A percentile compares a stretch with the other conserved stretches of the same genome.
Conservation (phyloP, 805 yeast species). For the Cyberlindnera xishuangbannaensis region DNA sequence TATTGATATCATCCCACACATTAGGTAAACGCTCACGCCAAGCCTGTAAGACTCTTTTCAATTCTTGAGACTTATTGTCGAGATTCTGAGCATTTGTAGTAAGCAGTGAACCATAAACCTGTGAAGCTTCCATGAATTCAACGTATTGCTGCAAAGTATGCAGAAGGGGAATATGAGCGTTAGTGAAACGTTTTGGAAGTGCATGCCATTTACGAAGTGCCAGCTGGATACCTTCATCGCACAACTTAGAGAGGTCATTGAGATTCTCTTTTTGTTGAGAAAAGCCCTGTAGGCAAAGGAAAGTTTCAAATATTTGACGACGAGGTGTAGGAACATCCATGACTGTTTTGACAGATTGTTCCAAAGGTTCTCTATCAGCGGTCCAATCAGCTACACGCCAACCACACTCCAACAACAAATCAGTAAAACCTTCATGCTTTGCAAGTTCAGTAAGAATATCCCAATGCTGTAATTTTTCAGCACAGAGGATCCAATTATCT, state of each 20-base stretch:
- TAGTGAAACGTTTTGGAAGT: constrained; percentile 64
- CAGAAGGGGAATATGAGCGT: constrained; percentile 82
- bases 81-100: constrained; percentile 89
- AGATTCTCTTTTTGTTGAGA: constrained; percentile 86
- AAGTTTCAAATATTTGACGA: constrained; percentile 92
- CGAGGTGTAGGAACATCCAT: constrained; percentile 99
- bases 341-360: constrained; percentile 88
- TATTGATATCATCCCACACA: constrained; percentile 93
- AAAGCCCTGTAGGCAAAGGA: constrained; percentile 85
- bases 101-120: constrained; percentile 80
- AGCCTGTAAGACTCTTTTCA: constrained; percentile 89
- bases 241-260: constrained; percentile 75
- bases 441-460: constrained; percentile 94
- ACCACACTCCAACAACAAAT: constrained; percentile 92
- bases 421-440: constrained; percentile 96
- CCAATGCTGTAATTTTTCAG: constrained; percentile 97
- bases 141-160: constrained; percentile 97
- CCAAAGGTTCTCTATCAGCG: constrained; percentile 88
- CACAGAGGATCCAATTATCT: constrained; percentile 96
- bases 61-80: constrained; percentile 89
- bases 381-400: constrained; percentile 99
- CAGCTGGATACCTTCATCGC: constrained; percentile 95
- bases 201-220: constrained; percentile 92
- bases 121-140: constrained; percentile 96
- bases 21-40: constrained; percentile 98